Evolutionary conservation across 305 asterid genomes (phyloP).

Genomic region (Solanum chacoense): DNA sequence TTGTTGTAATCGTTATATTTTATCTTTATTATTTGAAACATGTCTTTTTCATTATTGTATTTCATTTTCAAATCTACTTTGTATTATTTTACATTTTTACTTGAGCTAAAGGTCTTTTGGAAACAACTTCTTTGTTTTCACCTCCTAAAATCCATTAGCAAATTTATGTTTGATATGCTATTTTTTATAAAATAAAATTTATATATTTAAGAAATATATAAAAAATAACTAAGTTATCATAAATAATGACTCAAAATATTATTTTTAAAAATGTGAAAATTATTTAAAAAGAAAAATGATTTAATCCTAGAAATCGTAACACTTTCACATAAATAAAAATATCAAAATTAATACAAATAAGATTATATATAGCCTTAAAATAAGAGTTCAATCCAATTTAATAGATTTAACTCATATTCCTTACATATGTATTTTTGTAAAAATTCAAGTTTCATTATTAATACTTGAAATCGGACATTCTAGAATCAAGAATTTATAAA

Average conservation of each 20-base stretch:
- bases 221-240: background rate
- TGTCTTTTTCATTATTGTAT: background rate
- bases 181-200: background rate
- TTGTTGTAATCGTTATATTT: too few species aligned
- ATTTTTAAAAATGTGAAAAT: background rate
- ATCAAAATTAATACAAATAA: background rate
- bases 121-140: background rate
- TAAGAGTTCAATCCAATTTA: background rate
- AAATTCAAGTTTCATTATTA: background rate
- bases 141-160: background rate
- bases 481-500: background rate
- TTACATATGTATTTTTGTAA: background rate
- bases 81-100: background rate
- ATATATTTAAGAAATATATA: background rate
- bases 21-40: background rate
- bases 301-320: background rate
- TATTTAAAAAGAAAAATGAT: background rate
- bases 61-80: background rate
- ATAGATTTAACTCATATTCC: background rate
- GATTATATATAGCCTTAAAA: background rate
- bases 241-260: background rate
- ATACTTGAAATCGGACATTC: background rate
- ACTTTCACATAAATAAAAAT: background rate
- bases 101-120: background rate
- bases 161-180: background rate